These are phyloP conservation scores for Oryza officinalis DNA, from an alignment of 176 grass and related monocot genomes.

Conservation along the genomic window DNA sequence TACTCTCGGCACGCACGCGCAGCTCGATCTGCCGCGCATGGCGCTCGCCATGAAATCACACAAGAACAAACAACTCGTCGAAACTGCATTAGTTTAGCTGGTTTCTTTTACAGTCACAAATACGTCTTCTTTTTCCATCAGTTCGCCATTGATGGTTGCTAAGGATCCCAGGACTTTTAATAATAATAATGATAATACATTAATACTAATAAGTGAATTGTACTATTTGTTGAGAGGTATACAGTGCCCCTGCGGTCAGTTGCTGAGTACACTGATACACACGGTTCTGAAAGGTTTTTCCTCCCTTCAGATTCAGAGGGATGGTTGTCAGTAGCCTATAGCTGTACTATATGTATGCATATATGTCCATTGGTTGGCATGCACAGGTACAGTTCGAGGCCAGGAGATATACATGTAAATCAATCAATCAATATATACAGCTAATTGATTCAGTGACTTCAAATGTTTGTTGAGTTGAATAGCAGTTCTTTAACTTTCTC, in stretches of 20 bases:
- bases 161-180: slow-evolving; percentile 6
- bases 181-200: slow-evolving; percentile 1
- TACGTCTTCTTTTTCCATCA: background rate
- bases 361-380: background rate
- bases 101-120: background rate
- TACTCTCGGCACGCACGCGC: background rate
- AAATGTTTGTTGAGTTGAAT: background rate
- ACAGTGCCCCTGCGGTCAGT: background rate
- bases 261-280: background rate
- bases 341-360: background rate
- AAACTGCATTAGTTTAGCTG: slow-evolving; percentile 41
- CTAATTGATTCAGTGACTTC: background rate
- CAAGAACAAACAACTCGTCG: slow-evolving; percentile 59
- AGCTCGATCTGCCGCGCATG: background rate
- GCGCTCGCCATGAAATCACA: slow-evolving; percentile 26
- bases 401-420: background rate
- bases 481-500: background rate
- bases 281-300: background rate
- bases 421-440: background rate
- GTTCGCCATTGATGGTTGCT: background rate
- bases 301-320: background rate
- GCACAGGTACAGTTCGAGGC: background rate
- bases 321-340: background rate
- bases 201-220: slow-evolving; percentile 26
- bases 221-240: slow-evolving; percentile 8